Evolutionary conservation across 164 flowering plant genomes (phyloP).

Genomic region (Liquidambar formosana): DNA sequence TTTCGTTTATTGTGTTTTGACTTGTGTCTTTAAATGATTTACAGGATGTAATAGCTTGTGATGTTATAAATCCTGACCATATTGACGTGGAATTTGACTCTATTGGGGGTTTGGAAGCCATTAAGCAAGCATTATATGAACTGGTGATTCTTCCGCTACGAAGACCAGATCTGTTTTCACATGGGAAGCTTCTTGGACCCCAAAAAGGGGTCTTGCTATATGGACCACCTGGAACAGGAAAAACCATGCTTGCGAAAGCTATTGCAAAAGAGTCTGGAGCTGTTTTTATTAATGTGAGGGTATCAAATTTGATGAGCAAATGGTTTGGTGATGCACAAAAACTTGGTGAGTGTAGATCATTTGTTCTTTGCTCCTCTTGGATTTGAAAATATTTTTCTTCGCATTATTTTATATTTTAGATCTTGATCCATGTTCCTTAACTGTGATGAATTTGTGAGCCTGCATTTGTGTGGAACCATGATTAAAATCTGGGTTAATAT

Average conservation of each 20-base stretch:
- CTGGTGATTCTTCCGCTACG: slow-evolving; percentile 73
- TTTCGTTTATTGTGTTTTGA: background rate
- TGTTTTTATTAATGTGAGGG: slow-evolving; percentile 81
- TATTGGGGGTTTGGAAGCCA: slow-evolving; percentile 78
- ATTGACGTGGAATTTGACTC: slow-evolving; percentile 79
- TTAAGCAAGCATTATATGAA: slow-evolving; percentile 70
- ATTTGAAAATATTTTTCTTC: background rate
- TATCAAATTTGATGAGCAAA: slow-evolving; percentile 89
- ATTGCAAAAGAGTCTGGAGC: slow-evolving; percentile 92
- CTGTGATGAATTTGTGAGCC: no score
- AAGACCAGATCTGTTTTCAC: slow-evolving; percentile 77
- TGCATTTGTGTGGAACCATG: no score
- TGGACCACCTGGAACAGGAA: slow-evolving; percentile 85
- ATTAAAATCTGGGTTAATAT: no score
- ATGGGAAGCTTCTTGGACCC: slow-evolving; percentile 80
- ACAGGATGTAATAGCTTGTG: slow-evolving; percentile 93
- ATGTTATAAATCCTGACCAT: slow-evolving; percentile 83
- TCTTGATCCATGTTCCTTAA: background rate
- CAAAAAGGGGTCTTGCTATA: slow-evolving; percentile 83
- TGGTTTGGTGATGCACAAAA: slow-evolving; percentile 98
- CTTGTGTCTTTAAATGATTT: slow-evolving; percentile 1
- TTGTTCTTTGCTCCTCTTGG: background rate
- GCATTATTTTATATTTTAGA: background rate
- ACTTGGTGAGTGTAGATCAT: slow-evolving; percentile 55
- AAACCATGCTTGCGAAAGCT: slow-evolving; percentile 90